Evolutionary conservation across 2,329 filamentous ascomycete species (phyloP).

Genomic region (Fusarium sp.): DNA sequence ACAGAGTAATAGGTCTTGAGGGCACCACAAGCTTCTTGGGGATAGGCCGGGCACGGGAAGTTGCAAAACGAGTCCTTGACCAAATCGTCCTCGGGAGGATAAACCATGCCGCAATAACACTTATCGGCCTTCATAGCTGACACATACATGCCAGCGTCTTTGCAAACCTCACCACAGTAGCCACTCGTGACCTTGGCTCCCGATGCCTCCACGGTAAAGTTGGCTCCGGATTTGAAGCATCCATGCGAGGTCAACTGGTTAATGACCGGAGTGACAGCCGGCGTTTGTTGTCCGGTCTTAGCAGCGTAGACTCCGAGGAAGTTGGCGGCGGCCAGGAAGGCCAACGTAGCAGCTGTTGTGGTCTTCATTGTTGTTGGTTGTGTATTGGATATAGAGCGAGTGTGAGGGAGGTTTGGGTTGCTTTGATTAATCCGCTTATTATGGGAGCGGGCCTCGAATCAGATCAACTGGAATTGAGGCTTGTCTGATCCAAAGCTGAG

Average conservation of each 20-base stretch:
- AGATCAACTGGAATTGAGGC: conserved; percentile 41
- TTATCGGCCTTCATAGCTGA: conserved; percentile 67
- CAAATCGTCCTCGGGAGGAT: conserved; percentile 66
- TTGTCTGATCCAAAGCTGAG: conserved; percentile 13
- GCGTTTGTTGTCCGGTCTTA: conserved; percentile 44
- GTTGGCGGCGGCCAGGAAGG: conserved; percentile 44
- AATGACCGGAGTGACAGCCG: conserved; percentile 49
- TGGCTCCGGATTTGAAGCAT: conserved; percentile 58
- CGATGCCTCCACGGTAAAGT: conserved; percentile 45
- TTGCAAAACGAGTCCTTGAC: conserved; percentile 68
- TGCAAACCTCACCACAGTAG: conserved; percentile 53
- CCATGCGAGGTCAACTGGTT: conserved; percentile 57
- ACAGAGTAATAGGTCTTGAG: conserved; percentile 52
- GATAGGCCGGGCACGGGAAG: conserved; percentile 69
- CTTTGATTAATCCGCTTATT: neutral
- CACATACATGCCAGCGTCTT: conserved; percentile 59
- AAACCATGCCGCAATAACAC: conserved; percentile 76
- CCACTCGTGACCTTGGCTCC: conserved; percentile 48
- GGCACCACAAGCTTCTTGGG: conserved; percentile 65
- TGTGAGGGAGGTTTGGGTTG: conserved; percentile 16
- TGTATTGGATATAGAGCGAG: conserved; percentile 19
- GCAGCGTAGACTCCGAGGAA: conserved; percentile 39
- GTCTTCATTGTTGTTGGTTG: conserved; percentile 45
- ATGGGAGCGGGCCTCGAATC: conserved; percentile 30
- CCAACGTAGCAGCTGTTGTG: conserved; percentile 42